These are phyloP conservation scores for Hypoxylon sp. DNA, from an alignment of 2,329 filamentous ascomycete species.

Conservation along the genomic window DNA sequence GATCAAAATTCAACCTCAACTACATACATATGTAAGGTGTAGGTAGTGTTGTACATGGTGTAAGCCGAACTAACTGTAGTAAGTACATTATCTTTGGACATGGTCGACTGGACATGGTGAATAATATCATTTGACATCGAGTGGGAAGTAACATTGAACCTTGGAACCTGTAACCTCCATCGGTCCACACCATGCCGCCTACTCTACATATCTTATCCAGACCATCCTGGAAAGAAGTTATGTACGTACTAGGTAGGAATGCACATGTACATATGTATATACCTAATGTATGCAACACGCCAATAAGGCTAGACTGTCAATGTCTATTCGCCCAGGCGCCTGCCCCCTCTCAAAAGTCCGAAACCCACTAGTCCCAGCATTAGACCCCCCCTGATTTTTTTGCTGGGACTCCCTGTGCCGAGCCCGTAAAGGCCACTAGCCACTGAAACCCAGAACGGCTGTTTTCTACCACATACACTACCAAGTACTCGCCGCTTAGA, in stretches of 20 bases:
- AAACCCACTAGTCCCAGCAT: slow-evolving; percentile 45
- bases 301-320: slow-evolving; percentile 39
- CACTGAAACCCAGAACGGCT: slow-evolving; percentile 39
- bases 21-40: not conserved
- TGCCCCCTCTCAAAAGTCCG: slow-evolving; percentile 45
- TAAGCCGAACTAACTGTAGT: slow-evolving; percentile 9
- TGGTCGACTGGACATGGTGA: not conserved
- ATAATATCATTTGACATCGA: slow-evolving; percentile 1
- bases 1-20: not conserved
- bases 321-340: slow-evolving; percentile 33
- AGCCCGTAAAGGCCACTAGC: slow-evolving; percentile 43
- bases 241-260: slow-evolving; percentile 15
- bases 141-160: slow-evolving; percentile 12
- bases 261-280: not conserved
- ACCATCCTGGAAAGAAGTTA: slow-evolving; percentile 9
- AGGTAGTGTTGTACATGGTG: slow-evolving; percentile 9
- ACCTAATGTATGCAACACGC: slow-evolving; percentile 31
- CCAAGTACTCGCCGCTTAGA: slow-evolving; percentile 28
- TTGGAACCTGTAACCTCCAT: slow-evolving; percentile 9
- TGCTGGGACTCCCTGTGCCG: slow-evolving; percentile 43
- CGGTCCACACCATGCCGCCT: slow-evolving; percentile 16
- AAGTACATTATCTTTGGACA: slow-evolving; percentile 26
- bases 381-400: slow-evolving; percentile 43
- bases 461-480: slow-evolving; percentile 30
- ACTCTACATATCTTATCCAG: slow-evolving; percentile 31